Evolutionary conservation across 2,329 filamentous ascomycete genomes (phyloP), one percentile per base, ranked within the genome.

Genomic region (Botryotinia convoluta): DNA sequence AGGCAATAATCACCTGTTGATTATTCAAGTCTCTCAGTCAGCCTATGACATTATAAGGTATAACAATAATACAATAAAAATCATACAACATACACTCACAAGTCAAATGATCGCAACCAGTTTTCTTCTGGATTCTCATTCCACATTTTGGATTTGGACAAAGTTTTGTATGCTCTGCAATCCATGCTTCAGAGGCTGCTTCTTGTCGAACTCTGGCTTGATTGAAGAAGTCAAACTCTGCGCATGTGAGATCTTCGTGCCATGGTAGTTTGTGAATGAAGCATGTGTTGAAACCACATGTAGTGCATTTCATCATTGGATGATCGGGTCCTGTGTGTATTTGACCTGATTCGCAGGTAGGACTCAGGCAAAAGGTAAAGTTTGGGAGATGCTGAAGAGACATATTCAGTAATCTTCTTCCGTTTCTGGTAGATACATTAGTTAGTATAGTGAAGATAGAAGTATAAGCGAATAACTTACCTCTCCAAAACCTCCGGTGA

Each of bases 281-380:
- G 45, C 60, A 71, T 51, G 69, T 71, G 26, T 64, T 64, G 20
- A 71, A 71, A 12, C 20, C 20, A 51, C 60, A 71, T 20, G 44
- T 32, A 26, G 32, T 32, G 22, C 59, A 71, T 57, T 12, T 65
- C 59, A 71, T 71, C 60, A 65, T 54, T 54, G 69, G 69, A 10
- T 65, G 20, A 18, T 51, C 60, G 1, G 32, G 22, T 29, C 35
- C 32, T 22, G 35, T 9, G n/a, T 71, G 69, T 44, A 64, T 51
- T 9, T 64, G 69, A 3, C 69, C 60, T n/a, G 39, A 51, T 29
- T 71, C 45, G 14, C 69, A 71, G 8, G 5, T 32, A 35, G n/a
- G 37, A 22, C 26, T 7, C 4, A 71, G 32, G 20, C 69, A 63
- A 14, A 57, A 64, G 8, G 39, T 48, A 18, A 63, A 71, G 26